Evolutionary conservation across 2,329 filamentous ascomycete species (phyloP).

Genomic region (Hypoxylon sp.): DNA sequence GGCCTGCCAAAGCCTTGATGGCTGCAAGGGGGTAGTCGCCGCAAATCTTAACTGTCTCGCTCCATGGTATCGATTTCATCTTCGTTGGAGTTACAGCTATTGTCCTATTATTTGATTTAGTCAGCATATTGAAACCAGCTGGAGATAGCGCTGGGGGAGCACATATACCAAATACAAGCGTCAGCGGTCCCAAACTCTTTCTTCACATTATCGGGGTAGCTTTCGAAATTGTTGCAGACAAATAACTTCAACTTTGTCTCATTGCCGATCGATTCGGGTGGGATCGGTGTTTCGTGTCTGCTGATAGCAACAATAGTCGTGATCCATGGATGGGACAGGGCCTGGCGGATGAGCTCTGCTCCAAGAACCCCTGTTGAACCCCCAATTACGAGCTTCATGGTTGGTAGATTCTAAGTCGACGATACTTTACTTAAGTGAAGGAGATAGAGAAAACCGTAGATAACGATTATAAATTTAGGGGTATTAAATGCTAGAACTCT

Average conservation of each 20-base stretch:
- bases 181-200: not conserved
- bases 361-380: not conserved
- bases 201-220: not conserved
- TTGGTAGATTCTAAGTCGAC: not conserved
- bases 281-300: not conserved
- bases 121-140: not conserved
- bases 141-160: not conserved
- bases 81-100: not conserved
- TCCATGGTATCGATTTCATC: not conserved
- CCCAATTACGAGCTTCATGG: conserved; percentile 1
- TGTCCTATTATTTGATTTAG: not conserved
- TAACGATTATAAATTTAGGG: not conserved
- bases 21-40: not conserved
- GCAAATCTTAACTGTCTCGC: conserved; percentile 1
- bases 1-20: not conserved
- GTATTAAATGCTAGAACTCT: not conserved
- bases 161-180: conserved; percentile 1
- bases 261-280: not conserved
- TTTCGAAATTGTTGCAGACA: not conserved
- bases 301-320: not conserved
- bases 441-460: not conserved
- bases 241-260: not conserved
- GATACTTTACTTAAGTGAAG: not conserved
- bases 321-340: not conserved
- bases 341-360: not conserved